These are phyloP conservation scores for Backusella tuberculispora DNA, from an alignment of 192 early-diverging fungal species.

Conservation along the genomic window DNA sequence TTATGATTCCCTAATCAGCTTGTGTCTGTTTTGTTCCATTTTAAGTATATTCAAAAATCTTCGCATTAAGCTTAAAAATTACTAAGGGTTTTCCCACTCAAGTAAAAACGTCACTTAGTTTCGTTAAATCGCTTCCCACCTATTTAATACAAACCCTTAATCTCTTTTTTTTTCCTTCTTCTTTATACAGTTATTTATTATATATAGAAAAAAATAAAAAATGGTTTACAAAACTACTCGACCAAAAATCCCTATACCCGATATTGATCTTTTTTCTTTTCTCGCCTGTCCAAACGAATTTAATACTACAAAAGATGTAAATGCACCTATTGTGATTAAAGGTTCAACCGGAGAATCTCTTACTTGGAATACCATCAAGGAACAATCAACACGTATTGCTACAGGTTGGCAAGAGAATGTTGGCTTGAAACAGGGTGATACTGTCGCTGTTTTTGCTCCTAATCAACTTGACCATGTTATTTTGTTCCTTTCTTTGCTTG, in stretches of 20 bases:
- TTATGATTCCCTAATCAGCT: neutral
- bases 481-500: slow-evolving; percentile 58
- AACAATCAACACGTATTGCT: slow-evolving; percentile 41
- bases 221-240: slow-evolving; percentile 35
- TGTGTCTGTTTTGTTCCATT: neutral
- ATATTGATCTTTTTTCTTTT: slow-evolving; percentile 36
- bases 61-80: slow-evolving; percentile 8
- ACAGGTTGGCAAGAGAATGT: slow-evolving; percentile 53
- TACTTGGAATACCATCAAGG: slow-evolving; percentile 23
- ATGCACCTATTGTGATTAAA: slow-evolving; percentile 25
- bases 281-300: slow-evolving; percentile 21
- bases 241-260: slow-evolving; percentile 24
- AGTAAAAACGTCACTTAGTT: slow-evolving; percentile 11
- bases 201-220: neutral
- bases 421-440: slow-evolving; percentile 69
- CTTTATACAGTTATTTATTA: slow-evolving; percentile 13
- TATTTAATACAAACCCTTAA: neutral
- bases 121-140: neutral
- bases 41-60: neutral
- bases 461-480: slow-evolving; percentile 72
- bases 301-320: neutral
- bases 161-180: neutral
- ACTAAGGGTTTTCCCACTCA: slow-evolving; percentile 19
- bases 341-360: slow-evolving; percentile 24
- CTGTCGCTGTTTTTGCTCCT: slow-evolving; percentile 70